Evolutionary conservation across 768 basidiomycete species (phyloP).

Genomic region (Exidia glandulosa): DNA sequence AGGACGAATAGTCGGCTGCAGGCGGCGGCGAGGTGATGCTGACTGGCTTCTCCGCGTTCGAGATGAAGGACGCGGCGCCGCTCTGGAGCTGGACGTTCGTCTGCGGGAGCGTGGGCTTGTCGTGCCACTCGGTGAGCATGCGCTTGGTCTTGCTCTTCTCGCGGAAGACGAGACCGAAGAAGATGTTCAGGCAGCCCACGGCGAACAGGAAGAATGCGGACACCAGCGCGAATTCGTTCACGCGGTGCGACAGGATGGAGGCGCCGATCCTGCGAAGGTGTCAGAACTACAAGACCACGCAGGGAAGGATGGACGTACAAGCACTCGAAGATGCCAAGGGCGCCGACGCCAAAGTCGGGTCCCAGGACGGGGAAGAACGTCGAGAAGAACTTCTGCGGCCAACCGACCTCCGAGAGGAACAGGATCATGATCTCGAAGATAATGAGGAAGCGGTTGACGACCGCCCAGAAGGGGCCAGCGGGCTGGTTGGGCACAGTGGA

Average conservation of each 20-base stretch:
- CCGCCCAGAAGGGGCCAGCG: conserved; percentile 85
- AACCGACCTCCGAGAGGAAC: conserved; percentile 51
- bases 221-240: conserved; percentile 82
- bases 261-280: conserved; percentile 29
- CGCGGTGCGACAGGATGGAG: conserved; percentile 46
- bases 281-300: neutral
- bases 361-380: conserved; percentile 83
- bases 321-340: conserved; percentile 80
- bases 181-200: conserved; percentile 79
- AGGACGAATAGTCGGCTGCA: conserved; percentile 23
- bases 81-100: conserved; percentile 1
- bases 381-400: conserved; percentile 70
- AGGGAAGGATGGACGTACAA: conserved; percentile 37
- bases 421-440: conserved; percentile 75
- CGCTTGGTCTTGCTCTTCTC: conserved; percentile 49
- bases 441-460: conserved; percentile 79
- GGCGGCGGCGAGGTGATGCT: conserved; percentile 16
- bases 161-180: conserved; percentile 61
- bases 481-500: conserved; percentile 87
- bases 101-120: conserved; percentile 5
- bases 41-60: conserved; percentile 2
- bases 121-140: conserved; percentile 48
- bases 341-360: conserved; percentile 71
- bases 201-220: conserved; percentile 88
- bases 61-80: conserved; percentile 2